Base-by-base conservation (phyloP, 1,139 yeast species). In the Kurtzmaniella quercitrusa region DNA sequence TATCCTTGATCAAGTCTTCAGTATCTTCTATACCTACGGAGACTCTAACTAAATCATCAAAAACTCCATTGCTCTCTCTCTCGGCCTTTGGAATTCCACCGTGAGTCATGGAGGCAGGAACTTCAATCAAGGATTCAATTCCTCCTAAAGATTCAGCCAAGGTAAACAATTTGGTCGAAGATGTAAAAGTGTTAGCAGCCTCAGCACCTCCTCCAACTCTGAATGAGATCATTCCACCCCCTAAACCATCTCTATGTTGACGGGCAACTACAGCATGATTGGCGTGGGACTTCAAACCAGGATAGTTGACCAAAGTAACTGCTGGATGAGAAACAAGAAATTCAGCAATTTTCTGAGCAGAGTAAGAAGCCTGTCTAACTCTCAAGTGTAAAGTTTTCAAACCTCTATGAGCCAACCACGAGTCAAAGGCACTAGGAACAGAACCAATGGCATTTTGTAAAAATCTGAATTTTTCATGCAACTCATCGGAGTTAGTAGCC, bases 391-490 rank as follows among this genome's bases (percentile, higher is more conserved):
- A 75, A 39, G 96, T 88, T 76, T 86, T 88, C 62, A 88, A 77
- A 59, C 96, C 96, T 66, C 96, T 79, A 77, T 87, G 95, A 47
- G 95, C 91, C 65, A 88, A 81, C 95, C 95, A 88, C 41, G 89
- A 79, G 70, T 88, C 96, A 63, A 88, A 88, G 42, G 95, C 89
- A 34, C 95, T 86, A 52, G 95, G 95, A 52, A 87, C 79, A 39
- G 94, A 89, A 50, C 96, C 96, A 58, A 86, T 75, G 51, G 96
- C 95, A 58, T 88, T 88, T 66, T 88, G 95, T 63, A 87, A 74
- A 71, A 86, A 88, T 50, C 87, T 74, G 64, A 82, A 76, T 57
- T 73, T 72, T 52, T 82, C 82, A 66, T 81, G 81, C 56, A 86
- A 69, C 43, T 63, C 72, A 48, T 77, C 81, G 55, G 68, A 66